These are phyloP conservation scores for Zymoseptoria passerinii DNA, from an alignment of 2,329 filamentous ascomycete genomes.

Conservation along the genomic window DNA sequence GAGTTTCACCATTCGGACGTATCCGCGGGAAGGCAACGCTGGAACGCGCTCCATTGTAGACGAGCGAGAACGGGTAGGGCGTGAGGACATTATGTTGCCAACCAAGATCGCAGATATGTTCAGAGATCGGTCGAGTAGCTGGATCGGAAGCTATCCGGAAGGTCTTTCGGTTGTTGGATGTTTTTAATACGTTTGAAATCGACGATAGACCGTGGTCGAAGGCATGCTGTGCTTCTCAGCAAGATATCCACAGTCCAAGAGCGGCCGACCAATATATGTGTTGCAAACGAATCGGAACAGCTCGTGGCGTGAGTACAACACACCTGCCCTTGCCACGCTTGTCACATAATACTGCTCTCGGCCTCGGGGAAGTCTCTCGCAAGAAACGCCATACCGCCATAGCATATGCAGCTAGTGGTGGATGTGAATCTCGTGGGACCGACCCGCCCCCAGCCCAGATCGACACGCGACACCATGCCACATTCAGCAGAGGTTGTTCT, in stretches of 20 bases:
- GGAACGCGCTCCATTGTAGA: conserved; percentile 1
- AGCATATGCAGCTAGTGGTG: background rate
- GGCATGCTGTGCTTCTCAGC: background rate
- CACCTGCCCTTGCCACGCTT: background rate
- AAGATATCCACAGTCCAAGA: background rate
- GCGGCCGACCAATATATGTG: background rate
- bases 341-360: background rate
- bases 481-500: background rate
- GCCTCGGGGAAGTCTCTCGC: background rate
- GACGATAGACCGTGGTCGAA: background rate
- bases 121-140: background rate
- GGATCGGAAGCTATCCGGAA: background rate
- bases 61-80: background rate
- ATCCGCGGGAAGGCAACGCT: conserved; percentile 3
- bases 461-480: background rate
- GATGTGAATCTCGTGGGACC: background rate
- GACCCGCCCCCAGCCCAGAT: background rate
- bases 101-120: background rate
- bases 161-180: background rate
- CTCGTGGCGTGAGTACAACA: background rate
- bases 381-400: background rate
- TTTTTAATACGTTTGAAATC: background rate
- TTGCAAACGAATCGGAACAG: background rate
- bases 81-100: background rate
- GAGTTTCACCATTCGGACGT: conserved; percentile 5